A percentile compares a stretch with the other conserved stretches of the same genome.
Conservation (phyloP, 2,329 filamentous ascomycete genomes). For the Chaetothyriales sp. region DNA sequence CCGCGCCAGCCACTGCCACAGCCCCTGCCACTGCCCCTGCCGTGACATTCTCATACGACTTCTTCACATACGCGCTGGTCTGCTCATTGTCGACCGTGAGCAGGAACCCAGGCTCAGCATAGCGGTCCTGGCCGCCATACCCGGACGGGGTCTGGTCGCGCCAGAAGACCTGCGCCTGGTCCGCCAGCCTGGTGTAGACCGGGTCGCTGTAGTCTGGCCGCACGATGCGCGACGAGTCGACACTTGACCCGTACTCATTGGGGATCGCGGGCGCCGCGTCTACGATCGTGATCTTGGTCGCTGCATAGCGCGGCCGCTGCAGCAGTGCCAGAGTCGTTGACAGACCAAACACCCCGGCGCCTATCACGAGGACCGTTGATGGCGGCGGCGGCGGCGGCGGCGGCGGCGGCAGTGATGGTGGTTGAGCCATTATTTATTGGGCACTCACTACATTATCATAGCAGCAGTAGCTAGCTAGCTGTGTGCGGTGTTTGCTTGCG, state of each 20-base stretch:
- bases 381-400: neutral
- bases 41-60: slow-evolving; percentile 29
- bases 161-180: slow-evolving; percentile 42
- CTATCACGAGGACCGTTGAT: slow-evolving; percentile 42
- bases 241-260: slow-evolving; percentile 42
- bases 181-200: slow-evolving; percentile 60
- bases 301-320: slow-evolving; percentile 28
- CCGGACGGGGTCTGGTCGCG: slow-evolving; percentile 9
- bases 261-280: slow-evolving; percentile 41
- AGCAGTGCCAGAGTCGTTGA: slow-evolving; percentile 57
- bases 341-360: slow-evolving; percentile 52
- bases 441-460: too few species aligned
- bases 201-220: slow-evolving; percentile 67
- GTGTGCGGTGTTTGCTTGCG: too few species aligned
- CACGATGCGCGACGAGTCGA: slow-evolving; percentile 48
- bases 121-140: slow-evolving; percentile 30
- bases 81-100: slow-evolving; percentile 22
- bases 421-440: neutral
- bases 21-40: too few species aligned
- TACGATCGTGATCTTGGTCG: slow-evolving; percentile 38
- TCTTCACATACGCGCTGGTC: slow-evolving; percentile 23
- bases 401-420: too few species aligned
- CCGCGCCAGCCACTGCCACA: slow-evolving; percentile 16
- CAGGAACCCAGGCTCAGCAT: slow-evolving; percentile 29
- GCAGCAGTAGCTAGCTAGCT: too few species aligned